phyloP scores from a whole-genome alignment of 257 asterid species.

The Capsicum chinense region DNA sequence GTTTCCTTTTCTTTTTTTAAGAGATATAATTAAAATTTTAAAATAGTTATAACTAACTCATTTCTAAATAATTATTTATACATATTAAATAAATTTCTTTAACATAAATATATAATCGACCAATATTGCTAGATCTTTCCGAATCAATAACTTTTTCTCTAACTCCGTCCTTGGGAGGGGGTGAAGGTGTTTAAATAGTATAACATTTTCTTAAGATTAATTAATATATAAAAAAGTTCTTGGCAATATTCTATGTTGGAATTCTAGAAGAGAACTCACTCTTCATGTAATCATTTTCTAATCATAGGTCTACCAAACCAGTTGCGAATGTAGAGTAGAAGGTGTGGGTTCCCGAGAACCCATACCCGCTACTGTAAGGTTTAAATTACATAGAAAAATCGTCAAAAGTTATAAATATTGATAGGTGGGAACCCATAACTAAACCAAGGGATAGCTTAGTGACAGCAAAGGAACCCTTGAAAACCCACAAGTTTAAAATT shows the following conservation, averaged over 20 bases:
- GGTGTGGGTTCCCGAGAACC: too few relatives aligned
- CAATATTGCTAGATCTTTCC: background rate
- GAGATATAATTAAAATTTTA: background rate
- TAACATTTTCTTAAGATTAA: too few relatives aligned
- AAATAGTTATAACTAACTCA: background rate
- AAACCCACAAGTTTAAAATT: too few relatives aligned
- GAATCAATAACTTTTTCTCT: background rate
- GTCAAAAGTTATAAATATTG: too few relatives aligned
- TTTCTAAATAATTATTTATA: background rate
- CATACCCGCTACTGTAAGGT: too few relatives aligned
- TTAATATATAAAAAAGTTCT: background rate
- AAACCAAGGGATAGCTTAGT: too few relatives aligned
- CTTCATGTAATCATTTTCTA: background rate
- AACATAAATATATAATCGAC: background rate
- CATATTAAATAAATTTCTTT: background rate
- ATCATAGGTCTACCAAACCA: background rate
- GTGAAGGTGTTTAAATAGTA: background rate
- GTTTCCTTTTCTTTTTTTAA: too few relatives aligned
- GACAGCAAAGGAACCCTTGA: too few relatives aligned
- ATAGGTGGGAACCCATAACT: too few relatives aligned
- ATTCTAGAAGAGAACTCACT: slow-evolving; percentile 2
- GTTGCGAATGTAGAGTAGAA: too few relatives aligned
- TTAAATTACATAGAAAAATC: too few relatives aligned
- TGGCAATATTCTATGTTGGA: background rate
- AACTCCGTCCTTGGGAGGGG: background rate